These are phyloP conservation scores for Tubosaeta brunneosetosa DNA, from an alignment of 768 basidiomycete genomes.

Conservation along the genomic window DNA sequence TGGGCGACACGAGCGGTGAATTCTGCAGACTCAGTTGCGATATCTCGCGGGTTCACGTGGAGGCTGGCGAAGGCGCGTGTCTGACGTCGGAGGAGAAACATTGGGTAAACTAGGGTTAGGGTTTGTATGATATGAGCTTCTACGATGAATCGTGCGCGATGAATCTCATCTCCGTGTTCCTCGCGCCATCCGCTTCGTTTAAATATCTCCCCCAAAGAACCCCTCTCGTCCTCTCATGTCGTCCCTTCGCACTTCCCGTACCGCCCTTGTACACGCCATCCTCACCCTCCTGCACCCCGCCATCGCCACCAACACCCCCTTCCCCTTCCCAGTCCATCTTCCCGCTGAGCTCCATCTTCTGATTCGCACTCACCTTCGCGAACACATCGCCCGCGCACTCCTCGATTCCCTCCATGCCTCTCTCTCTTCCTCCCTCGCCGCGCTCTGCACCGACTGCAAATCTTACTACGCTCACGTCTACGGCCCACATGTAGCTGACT, in stretches of 20 bases:
- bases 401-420: slow-evolving; percentile 40
- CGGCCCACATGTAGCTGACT: slow-evolving; percentile 48
- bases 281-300: slow-evolving; percentile 47
- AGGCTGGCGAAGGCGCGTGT: slow-evolving; percentile 45
- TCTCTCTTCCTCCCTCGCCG: slow-evolving; percentile 27
- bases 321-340: slow-evolving; percentile 28
- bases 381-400: slow-evolving; percentile 38
- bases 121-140: slow-evolving; percentile 23
- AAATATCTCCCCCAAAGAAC: slow-evolving; percentile 8
- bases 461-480: slow-evolving; percentile 52
- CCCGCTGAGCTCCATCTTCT: slow-evolving; percentile 51
- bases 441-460: slow-evolving; percentile 46
- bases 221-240: slow-evolving; percentile 9
- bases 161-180: slow-evolving; percentile 16
- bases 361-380: slow-evolving; percentile 46
- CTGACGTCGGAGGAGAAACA: slow-evolving; percentile 17
- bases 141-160: slow-evolving; percentile 3
- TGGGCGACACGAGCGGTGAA: slow-evolving; percentile 60
- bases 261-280: slow-evolving; percentile 47
- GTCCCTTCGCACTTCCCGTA: slow-evolving; percentile 36
- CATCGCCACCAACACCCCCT: slow-evolving; percentile 28
- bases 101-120: slow-evolving; percentile 31
- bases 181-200: slow-evolving; percentile 17
- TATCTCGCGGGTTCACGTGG: slow-evolving; percentile 54
- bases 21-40: slow-evolving; percentile 50